Base-by-base conservation (phyloP, 2,329 filamentous ascomycete species). In the Chaetomium olivaceum region DNA sequence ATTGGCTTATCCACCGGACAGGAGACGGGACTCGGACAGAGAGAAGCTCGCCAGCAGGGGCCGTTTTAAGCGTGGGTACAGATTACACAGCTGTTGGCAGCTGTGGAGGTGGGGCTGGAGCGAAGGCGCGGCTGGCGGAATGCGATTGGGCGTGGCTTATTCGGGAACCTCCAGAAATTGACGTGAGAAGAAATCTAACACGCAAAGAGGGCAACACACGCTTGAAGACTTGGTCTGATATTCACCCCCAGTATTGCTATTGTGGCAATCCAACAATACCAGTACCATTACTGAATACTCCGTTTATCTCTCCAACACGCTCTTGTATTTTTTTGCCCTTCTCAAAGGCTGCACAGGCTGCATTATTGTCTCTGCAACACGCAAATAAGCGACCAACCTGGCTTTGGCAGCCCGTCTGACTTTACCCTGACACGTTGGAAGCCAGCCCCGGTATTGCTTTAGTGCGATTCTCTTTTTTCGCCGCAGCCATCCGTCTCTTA, bases 141-240 rank as follows among this genome's bases (percentile, higher is more conserved):
- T 56, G 58, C 48, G 54, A 68, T 67, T 69, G 67, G 67, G 33
- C 61, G 31, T 70, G 69, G 70, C 71, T 72, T 72, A 72, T 72
- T 72, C 65, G 70, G 69, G 66, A 66, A 69, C 68, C 61, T 66
- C 70, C 65, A 70, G 64, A 71, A 72, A 72, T 72, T 72, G 69
- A 69, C 71, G 69, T 71, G 69, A 70, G 68, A 70, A 72, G 70
- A 73, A 73, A 72, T 71, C 71, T 71, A 70, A 71, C 69, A 68
- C 63, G 62, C 58, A 67, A 46, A 52, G 39, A 58, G 36, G 23
- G 39, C 50, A 33, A 21, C 58, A n/a, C 43, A 55, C 56, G 56
- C 48, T 8, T 5, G 54, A 33, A 16, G 27, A 52, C 52, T 27
- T 31, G 29, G 63, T 46, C 52, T 61, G 58, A 64, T 64, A 64